Base-by-base conservation (phyloP, 73 alveolate genomes). In the Paramecium sexaurelia region DNA sequence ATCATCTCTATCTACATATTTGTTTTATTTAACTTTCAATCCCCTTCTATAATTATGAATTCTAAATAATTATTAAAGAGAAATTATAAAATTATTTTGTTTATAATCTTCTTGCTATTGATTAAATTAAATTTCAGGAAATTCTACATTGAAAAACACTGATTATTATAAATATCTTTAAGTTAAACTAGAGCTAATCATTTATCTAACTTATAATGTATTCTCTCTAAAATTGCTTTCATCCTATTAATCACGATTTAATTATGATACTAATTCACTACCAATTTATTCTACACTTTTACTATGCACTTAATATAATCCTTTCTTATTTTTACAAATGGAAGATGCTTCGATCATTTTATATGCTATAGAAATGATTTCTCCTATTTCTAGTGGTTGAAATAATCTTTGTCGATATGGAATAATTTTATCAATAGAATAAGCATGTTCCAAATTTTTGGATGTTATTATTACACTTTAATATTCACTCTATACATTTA, bases 401-500 rank as follows among this genome's bases (percentile, higher is more conserved):
- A 78, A 78, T 20, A 78, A 78, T 78, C 51, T 39, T 33, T 78
- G 0, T 41, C 15, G 24, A 45, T 40, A 78, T 3, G 90, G 90
- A n/a, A 43, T 2, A 13, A 78, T 29, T 41, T 1, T 78, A 41
- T 78, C 90, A 45, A 78, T 37, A 1, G 90, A 20, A 45, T 40
- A 78, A 0, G 32, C 55, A 78, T 78, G 90, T 78, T 78, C 90
- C 27, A 78, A 29, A 29, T 22, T 7, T 47, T 78, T 78, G 19
- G 73, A 78, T 9, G 68, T 78, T 2, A 78, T 40, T 17, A 24
- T 78, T 10, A 78, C 39, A 45, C 75, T 40, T 22, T 40, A 40
- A 78, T 78, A 78, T 78, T 78, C 90, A 41, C 73, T 78, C 33
- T 41, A 5, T 7, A 45, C 73, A 2, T 20, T 78, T 15, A 78